Base-by-base conservation (phyloP, 148 eudicot species). In the Rheum nobile region DNA sequence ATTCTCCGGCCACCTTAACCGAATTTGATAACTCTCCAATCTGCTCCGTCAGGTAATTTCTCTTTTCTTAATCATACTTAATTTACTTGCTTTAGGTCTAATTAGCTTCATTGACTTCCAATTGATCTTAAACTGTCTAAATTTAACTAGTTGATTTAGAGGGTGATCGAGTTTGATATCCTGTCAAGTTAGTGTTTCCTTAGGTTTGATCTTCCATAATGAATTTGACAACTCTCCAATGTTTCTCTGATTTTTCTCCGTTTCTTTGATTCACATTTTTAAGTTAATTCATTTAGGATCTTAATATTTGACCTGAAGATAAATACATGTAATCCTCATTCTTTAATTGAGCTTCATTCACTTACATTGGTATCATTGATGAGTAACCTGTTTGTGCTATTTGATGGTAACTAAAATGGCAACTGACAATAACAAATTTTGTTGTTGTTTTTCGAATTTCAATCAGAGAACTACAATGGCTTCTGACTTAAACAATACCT, bases 401-500 rank as follows among this genome's bases (percentile, higher is more conserved):
- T 57, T 26, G 67, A 57, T 57, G 34, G 13, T 11, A 26, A 31
- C 32, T 63, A 63, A 63, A 31, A 14, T 17, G n/a, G 41, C 19
- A 5, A 14, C 39, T 63, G 41, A 63, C 69, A 1, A 31, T 22
- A 14, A 55, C 31, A 55, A 21, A 1, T 1, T 4, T 50, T 50
- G 55, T 16, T 61, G 35, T 61, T 63, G 39, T 14, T 57, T 14
- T 57, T 55, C 3, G 22, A 37, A 28, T 44, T 72, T 74, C 21
- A 11, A 72, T 38, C 42, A 79, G 78, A 79, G 43, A 80, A 76
- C 59, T 19, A 85, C 86, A 88, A 84, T 71, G 61, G 44, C 71
- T 11, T 77, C 82, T 59, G 79, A 84, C 63, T 83, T 79, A 79
- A 86, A 86, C 79, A 82, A 84, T 70, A 43, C 61, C 41, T 37